These are phyloP conservation scores for Porodaedalea pini DNA, from an alignment of 1,284 basidiomycete genomes.

Conservation along the genomic window DNA sequence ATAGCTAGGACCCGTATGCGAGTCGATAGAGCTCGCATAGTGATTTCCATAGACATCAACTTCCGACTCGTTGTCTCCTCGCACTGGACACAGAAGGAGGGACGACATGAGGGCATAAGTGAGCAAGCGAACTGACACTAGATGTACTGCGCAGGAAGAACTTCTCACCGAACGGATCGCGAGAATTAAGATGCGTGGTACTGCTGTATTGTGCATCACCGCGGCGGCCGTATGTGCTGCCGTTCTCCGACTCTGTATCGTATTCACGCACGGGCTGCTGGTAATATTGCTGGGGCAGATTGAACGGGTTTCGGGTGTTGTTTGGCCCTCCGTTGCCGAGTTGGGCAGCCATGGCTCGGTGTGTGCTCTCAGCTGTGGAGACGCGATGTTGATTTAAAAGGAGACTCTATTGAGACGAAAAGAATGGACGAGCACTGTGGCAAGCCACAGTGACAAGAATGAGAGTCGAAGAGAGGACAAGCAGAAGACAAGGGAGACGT, in stretches of 20 bases:
- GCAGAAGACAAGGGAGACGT: background rate
- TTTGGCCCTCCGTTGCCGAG: constrained; percentile 36
- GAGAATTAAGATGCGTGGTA: constrained; percentile 27
- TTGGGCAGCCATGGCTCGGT: constrained; percentile 35
- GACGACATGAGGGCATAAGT: constrained; percentile 12
- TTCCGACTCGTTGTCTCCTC: constrained; percentile 36
- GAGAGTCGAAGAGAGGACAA: background rate
- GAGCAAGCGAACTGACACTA: constrained; percentile 9
- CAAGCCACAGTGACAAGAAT: constrained; percentile 11
- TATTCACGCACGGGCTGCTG: constrained; percentile 17
- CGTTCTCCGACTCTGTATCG: constrained; percentile 15
- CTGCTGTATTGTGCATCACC: constrained; percentile 17
- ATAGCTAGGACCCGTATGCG: constrained; percentile 35
- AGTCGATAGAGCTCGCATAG: constrained; percentile 36
- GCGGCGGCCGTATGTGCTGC: constrained; percentile 21
- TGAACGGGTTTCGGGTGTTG: constrained; percentile 35
- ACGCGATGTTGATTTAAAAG: background rate
- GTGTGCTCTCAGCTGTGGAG: constrained; percentile 1
- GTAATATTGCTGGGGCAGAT: constrained; percentile 21
- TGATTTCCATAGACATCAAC: constrained; percentile 41
- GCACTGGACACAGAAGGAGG: constrained; percentile 26
- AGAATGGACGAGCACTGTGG: constrained; percentile 9
- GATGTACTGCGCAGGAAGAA: background rate
- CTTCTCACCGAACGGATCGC: constrained; percentile 25
- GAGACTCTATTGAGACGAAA: background rate